Conservation (phyloP, 2,329 filamentous ascomycete genomes). For the Zasmidium cellare region DNA sequence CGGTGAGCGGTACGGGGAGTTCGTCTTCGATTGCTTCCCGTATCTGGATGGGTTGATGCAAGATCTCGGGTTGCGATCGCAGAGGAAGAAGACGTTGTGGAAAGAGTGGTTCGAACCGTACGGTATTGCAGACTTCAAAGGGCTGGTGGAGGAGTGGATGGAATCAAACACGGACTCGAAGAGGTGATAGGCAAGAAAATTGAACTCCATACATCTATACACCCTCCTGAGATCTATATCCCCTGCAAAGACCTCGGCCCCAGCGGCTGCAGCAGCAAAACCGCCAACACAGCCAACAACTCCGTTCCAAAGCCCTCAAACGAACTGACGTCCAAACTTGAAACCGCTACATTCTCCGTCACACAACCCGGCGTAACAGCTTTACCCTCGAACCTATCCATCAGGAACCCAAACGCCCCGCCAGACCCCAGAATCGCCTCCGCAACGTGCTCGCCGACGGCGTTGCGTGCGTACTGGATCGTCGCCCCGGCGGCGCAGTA, state of each 20-base stretch:
- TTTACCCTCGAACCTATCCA: conserved; percentile 1
- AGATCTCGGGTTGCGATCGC: conserved; percentile 6
- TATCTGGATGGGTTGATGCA: conserved; percentile 10
- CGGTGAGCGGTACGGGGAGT: conserved; percentile 3
- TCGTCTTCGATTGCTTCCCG: conserved; percentile 12
- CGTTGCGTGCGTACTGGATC: conserved; percentile 46
- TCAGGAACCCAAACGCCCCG: conserved; percentile 2
- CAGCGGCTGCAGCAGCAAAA: neutral
- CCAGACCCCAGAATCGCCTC: conserved; percentile 50
- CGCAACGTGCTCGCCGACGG: conserved; percentile 39
- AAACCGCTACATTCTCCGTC: conserved; percentile 1
- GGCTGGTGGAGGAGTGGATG: conserved; percentile 9
- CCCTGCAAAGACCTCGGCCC: neutral
- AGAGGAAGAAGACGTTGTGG: conserved; percentile 4
- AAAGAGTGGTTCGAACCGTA: conserved; percentile 6
- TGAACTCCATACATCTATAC: neutral
- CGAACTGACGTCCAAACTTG: neutral
- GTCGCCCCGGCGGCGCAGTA: conserved; percentile 43
- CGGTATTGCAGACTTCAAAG: conserved; percentile 5
- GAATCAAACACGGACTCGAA: no score
- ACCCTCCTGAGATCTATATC: no score
- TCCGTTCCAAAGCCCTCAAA: neutral
- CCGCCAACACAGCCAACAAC: neutral
- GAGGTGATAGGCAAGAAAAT: no score
- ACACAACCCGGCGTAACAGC: neutral